These are phyloP conservation scores for Trichosporon sp. DNA, from an alignment of 1,284 basidiomycete species.

Conservation along the genomic window DNA sequence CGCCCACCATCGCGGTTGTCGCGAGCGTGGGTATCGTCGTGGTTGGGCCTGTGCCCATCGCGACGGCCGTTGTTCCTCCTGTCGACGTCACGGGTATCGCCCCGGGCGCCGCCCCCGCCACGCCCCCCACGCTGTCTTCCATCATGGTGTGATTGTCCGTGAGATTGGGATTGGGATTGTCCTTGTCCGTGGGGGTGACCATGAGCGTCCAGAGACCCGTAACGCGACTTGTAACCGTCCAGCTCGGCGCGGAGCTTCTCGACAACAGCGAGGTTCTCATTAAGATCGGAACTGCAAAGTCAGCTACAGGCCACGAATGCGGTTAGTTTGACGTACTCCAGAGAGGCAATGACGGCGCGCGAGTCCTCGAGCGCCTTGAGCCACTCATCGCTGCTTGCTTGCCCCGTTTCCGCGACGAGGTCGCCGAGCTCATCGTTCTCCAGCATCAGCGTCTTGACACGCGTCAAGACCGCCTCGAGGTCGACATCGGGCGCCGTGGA, in stretches of 20 bases:
- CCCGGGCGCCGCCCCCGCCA: slow-evolving; percentile 11
- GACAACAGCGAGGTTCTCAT: slow-evolving; percentile 42
- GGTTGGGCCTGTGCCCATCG: slow-evolving; percentile 19
- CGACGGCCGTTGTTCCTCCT: slow-evolving; percentile 20
- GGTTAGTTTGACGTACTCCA: slow-evolving; percentile 41
- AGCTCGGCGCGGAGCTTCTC: slow-evolving; percentile 41
- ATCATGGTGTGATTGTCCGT: neutral
- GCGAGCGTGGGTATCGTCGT: neutral
- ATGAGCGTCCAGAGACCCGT: slow-evolving; percentile 29
- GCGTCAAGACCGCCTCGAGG: slow-evolving; percentile 42
- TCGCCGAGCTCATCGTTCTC: slow-evolving; percentile 55
- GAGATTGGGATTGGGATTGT: neutral
- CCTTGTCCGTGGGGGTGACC: neutral
- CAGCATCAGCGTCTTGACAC: slow-evolving; percentile 45
- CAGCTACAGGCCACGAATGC: neutral
- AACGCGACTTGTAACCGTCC: slow-evolving; percentile 37
- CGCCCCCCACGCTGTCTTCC: slow-evolving; percentile 8
- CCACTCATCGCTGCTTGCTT: slow-evolving; percentile 39
- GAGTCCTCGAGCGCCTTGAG: slow-evolving; percentile 47
- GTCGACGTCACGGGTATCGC: slow-evolving; percentile 9
- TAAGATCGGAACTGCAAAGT: slow-evolving; percentile 43
- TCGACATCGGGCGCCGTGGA: slow-evolving; percentile 30
- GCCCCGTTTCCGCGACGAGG: slow-evolving; percentile 48
- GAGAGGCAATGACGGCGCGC: slow-evolving; percentile 43
- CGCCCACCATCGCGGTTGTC: slow-evolving; percentile 20